Evolutionary conservation across 202 grass and related monocot genomes (phyloP), one percentile per base, ranked within the genome.

Genomic region (Musa balbisiana): DNA sequence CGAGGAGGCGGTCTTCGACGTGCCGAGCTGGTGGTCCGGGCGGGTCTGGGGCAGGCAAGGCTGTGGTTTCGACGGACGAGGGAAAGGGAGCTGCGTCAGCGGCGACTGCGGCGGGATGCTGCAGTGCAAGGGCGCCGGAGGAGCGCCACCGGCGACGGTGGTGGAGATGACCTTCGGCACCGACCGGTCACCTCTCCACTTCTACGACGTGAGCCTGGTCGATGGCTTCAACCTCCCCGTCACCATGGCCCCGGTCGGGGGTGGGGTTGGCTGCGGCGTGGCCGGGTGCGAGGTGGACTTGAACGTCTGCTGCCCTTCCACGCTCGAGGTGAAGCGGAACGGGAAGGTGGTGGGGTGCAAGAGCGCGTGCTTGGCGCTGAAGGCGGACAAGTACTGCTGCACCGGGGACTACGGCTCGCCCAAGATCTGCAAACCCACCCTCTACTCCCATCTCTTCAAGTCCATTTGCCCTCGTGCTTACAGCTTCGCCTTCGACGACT

Each of bases 281-380:
- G 59, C 75, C 1, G 75, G 75, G 19, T 77, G 75, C 43, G 75
- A 77, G 60, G 59, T 52, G 43, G 75, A 77, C 20, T 11, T 77
- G 75, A 77, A 77, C 62, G 60, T 49, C 12, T 66, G 60, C 60
- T 77, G 75, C 62, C 75, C 75, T 17, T 65, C 60, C 27, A 24
- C 66, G 60, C 52, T 77, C 20, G 75, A 63, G 21, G 75, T 77
- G 59, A 66, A 13, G 26, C 25, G 8, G 66, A 70, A 8, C 60
- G 83, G 27, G 9, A 77, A 17, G 73, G 82, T 80, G 51, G 78
- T 87, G 56, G 87, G 66, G 0, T 90, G 87, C 87, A 87, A 87
- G 87, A 93, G 91, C 49, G 91, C 91, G 73, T 93, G 91, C 83
- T 70, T 87, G 23, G 87, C 87, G 11, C 87, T 93, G 59, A 23